A percentile compares a stretch with the other conserved stretches of the same genome.
Conservation (phyloP, 1,284 basidiomycete genomes). For the Volvariella volvacea region DNA sequence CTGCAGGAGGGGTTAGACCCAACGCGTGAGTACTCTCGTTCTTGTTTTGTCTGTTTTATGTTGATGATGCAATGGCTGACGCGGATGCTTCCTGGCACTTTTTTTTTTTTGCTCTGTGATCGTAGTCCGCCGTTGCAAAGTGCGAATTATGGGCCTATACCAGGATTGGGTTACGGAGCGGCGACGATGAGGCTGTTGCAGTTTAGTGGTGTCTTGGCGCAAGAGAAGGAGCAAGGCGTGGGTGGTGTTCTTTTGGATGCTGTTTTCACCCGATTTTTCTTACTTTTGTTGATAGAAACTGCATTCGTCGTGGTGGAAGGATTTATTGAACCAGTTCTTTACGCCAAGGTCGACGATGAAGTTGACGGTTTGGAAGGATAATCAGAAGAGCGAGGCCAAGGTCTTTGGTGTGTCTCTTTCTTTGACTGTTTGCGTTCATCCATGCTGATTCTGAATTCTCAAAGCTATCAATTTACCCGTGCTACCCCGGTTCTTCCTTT, state of each 20-base stretch:
- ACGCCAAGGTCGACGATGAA: constrained; percentile 59
- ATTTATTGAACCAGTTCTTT: constrained; percentile 58
- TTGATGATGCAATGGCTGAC: neutral
- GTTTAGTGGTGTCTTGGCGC: constrained; percentile 56
- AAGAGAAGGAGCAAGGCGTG: constrained; percentile 30
- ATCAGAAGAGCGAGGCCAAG: constrained; percentile 66
- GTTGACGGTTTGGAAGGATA: constrained; percentile 77
- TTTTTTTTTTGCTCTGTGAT: constrained; percentile 1
- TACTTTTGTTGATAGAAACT: constrained; percentile 36
- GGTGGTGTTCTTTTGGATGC: too few species aligned
- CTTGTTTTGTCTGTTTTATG: too few species aligned
- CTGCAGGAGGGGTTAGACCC: too few species aligned
- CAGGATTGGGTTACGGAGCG: constrained; percentile 32
- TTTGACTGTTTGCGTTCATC: constrained; percentile 1
- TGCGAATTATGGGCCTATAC: too few species aligned
- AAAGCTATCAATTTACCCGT: constrained; percentile 71
- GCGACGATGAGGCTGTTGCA: constrained; percentile 54
- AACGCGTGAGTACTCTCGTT: too few species aligned
- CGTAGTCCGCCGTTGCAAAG: too few species aligned
- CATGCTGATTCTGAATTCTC: constrained; percentile 11
- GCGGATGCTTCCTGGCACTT: constrained; percentile 10
- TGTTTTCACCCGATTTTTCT: too few species aligned
- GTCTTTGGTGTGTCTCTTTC: constrained; percentile 55
- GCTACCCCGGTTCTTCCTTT: constrained; percentile 75
- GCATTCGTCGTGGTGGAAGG: constrained; percentile 57